Conservation (phyloP, 2,329 filamentous ascomycete genomes). For the Hypoxylon sp. region DNA sequence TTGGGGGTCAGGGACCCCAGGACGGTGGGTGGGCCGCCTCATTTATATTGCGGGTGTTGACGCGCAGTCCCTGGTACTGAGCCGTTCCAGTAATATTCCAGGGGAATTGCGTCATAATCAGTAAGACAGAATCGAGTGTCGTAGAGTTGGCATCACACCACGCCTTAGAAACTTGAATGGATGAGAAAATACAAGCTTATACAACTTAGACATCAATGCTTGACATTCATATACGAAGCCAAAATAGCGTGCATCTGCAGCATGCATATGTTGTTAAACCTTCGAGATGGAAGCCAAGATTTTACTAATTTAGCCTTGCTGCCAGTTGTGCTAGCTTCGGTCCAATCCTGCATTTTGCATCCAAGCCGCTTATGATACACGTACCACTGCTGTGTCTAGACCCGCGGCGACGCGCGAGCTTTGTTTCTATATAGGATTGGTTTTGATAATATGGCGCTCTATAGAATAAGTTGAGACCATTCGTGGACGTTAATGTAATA, state of each 20-base stretch:
- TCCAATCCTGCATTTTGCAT: constrained; percentile 32
- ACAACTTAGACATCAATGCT: constrained; percentile 3
- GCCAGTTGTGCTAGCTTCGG: constrained; percentile 35
- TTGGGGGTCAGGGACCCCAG: constrained; percentile 36
- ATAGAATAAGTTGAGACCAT: background rate
- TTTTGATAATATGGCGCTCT: background rate
- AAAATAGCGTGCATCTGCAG: background rate
- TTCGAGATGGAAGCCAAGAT: constrained; percentile 29
- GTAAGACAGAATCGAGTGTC: constrained; percentile 5
- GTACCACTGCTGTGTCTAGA: constrained; percentile 28
- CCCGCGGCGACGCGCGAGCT: constrained; percentile 21
- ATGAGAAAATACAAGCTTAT: background rate
- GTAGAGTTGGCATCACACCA: background rate
- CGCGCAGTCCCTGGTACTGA: constrained; percentile 19
- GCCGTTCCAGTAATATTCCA: constrained; percentile 19
- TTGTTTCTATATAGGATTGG: background rate
- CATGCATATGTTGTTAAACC: constrained; percentile 6
- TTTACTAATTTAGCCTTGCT: constrained; percentile 25
- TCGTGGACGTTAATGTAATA: too few relatives aligned
- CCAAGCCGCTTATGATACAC: constrained; percentile 22
- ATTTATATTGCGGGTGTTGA: constrained; percentile 39
- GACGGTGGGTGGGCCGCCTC: constrained; percentile 35
- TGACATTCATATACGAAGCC: constrained; percentile 7
- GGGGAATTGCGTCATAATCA: constrained; percentile 39
- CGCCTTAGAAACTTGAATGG: background rate